A percentile compares a stretch with the other conserved stretches of the same genome.
phyloP scores from a whole-genome alignment of 2,329 filamentous ascomycete species.

The Lizonia empirigonia region DNA sequence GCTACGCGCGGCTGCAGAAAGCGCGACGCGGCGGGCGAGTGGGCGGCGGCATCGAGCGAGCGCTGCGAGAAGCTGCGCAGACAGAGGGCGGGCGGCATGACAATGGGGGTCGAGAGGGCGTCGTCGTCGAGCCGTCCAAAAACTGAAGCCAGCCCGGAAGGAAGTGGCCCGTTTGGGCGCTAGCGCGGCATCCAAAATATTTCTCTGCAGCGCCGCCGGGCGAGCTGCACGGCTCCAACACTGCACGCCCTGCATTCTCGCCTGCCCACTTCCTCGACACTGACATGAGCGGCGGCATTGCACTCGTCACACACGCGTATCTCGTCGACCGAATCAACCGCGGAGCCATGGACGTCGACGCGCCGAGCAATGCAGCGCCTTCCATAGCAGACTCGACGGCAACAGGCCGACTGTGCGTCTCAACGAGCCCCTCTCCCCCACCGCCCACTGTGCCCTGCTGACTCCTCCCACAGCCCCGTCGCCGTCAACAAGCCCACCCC shows the following conservation, averaged over 20 bases:
- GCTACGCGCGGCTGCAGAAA: constrained; percentile 33
- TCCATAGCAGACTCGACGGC: constrained; percentile 44
- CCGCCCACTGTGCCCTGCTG: constrained; percentile 7
- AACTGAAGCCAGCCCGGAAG: too few relatives aligned
- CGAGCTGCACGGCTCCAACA: background rate
- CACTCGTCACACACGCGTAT: constrained; percentile 32
- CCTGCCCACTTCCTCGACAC: constrained; percentile 16
- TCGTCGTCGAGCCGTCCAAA: too few relatives aligned
- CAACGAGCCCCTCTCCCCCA: constrained; percentile 6
- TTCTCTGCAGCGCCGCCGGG: constrained; percentile 10
- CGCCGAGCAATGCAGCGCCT: constrained; percentile 27
- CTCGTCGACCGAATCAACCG: constrained; percentile 39
- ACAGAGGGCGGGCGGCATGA: constrained; percentile 42
- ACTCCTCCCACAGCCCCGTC: constrained; percentile 33
- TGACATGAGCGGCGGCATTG: constrained; percentile 41
- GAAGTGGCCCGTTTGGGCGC: constrained; percentile 14
- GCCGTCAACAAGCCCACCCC: constrained; percentile 75
- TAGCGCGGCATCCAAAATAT: constrained; percentile 25
- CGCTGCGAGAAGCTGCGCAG: constrained; percentile 41
- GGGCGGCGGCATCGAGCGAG: constrained; percentile 34
- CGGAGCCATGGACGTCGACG: constrained; percentile 43
- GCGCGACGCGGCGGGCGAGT: constrained; percentile 32
- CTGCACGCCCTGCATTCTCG: constrained; percentile 6
- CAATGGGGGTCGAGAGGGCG: constrained; percentile 33
- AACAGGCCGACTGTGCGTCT: constrained; percentile 39